Percentiles rank a stretch among this genome's conserved stretches.
Evolutionary conservation across 768 basidiomycete genomes (phyloP).

Genomic region (Inosperma sp.): DNA sequence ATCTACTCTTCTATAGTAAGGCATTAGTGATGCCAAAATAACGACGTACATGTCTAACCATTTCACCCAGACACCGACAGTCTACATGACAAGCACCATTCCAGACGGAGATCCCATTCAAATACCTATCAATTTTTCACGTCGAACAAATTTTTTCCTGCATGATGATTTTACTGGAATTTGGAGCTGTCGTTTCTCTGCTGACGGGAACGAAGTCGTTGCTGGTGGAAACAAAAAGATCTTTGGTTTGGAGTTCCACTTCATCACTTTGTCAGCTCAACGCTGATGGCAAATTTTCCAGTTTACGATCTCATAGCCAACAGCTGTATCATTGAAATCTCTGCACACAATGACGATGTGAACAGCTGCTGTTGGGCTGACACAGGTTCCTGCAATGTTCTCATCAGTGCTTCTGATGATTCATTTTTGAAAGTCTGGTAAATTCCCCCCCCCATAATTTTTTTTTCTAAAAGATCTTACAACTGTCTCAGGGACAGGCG

Average conservation of each 20-base stretch:
- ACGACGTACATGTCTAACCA: neutral
- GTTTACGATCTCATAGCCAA: slow-evolving; percentile 90
- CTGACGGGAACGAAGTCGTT: slow-evolving; percentile 92
- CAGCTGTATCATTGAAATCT: slow-evolving; percentile 74
- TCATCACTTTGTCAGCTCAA: neutral
- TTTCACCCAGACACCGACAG: slow-evolving; percentile 52
- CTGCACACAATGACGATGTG: slow-evolving; percentile 86
- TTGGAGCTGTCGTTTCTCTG: slow-evolving; percentile 94
- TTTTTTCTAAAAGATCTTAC: slow-evolving; percentile 27
- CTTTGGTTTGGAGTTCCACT: slow-evolving; percentile 43
- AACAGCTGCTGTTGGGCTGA: slow-evolving; percentile 98
- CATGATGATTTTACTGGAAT: slow-evolving; percentile 61
- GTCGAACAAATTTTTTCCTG: slow-evolving; percentile 36
- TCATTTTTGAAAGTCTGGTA: slow-evolving; percentile 94
- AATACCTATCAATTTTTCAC: slow-evolving; percentile 55
- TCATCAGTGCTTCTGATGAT: slow-evolving; percentile 95
- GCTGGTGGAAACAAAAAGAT: slow-evolving; percentile 86
- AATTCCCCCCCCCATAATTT: slow-evolving; percentile 39
- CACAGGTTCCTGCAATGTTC: slow-evolving; percentile 84
- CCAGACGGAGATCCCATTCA: slow-evolving; percentile 57
- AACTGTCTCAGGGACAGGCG: slow-evolving; percentile 46
- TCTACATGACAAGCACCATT: slow-evolving; percentile 66
- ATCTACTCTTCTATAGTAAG: slow-evolving; percentile 89
- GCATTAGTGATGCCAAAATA: neutral
- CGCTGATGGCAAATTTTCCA: slow-evolving; percentile 25